phyloP scores from a whole-genome alignment of 768 basidiomycete species.

The Lentinus brumalis region DNA sequence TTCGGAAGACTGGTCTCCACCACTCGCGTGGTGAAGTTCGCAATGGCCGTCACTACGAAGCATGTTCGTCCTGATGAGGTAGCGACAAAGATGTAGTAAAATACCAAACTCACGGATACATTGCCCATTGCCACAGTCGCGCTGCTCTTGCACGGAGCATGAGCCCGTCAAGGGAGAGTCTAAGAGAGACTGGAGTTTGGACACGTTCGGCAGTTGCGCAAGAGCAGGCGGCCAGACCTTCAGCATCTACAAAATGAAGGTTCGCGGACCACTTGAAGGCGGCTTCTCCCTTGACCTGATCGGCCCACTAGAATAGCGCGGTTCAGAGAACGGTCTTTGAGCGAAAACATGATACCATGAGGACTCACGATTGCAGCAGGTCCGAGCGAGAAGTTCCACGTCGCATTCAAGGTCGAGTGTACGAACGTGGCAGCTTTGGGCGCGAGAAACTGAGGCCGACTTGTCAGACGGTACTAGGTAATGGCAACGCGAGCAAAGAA shows the following conservation, averaged over 20 bases:
- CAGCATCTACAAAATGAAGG: slow-evolving; percentile 53
- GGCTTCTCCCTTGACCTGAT: slow-evolving; percentile 41
- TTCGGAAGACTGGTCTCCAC: slow-evolving; percentile 41
- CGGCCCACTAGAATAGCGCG: slow-evolving; percentile 45
- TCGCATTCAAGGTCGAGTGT: slow-evolving; percentile 43
- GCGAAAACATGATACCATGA: too few species aligned
- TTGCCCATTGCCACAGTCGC: slow-evolving; percentile 43
- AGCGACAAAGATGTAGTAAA: neutral
- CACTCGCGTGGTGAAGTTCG: slow-evolving; percentile 57
- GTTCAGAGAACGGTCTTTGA: too few species aligned
- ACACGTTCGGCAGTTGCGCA: neutral
- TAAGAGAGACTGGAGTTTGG: neutral
- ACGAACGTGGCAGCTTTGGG: slow-evolving; percentile 51
- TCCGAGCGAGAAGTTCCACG: slow-evolving; percentile 46
- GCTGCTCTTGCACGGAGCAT: slow-evolving; percentile 48
- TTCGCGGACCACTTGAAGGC: slow-evolving; percentile 30
- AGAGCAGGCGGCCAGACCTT: slow-evolving; percentile 23
- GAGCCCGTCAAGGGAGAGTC: slow-evolving; percentile 34
- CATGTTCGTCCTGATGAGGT: neutral
- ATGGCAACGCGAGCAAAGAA: neutral
- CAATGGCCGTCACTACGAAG: slow-evolving; percentile 50
- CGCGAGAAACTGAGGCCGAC: slow-evolving; percentile 42
- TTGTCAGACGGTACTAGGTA: neutral
- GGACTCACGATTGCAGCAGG: slow-evolving; percentile 46
- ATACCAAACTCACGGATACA: slow-evolving; percentile 27